Evolutionary conservation across 2,329 filamentous ascomycete species (phyloP), one percentile per base, ranked within the genome.

Genomic region (Paracoccidioides brasiliensis): DNA sequence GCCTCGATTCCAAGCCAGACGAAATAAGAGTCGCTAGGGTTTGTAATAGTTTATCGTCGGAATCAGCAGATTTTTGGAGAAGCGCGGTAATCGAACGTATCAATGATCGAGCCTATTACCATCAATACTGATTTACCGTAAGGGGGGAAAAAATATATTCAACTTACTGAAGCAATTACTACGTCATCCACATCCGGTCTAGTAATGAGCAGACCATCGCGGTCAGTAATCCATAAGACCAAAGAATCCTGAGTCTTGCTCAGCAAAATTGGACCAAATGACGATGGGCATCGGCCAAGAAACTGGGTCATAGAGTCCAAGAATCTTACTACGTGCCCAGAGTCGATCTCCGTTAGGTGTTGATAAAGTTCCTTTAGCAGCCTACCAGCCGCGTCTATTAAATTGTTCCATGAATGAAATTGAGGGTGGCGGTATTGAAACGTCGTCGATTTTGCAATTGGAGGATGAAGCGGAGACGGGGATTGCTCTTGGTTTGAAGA

Each of bases 341-440:
- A 62, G n/a, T 76, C 69, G 2, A 70, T 66, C 0, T 68, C 59
- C 8, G 72, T 63, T 7, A 77, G 66, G 0, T 71, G 64, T 1
- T 68, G 63, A 64, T 89, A 94, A 0, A 79, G 70, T 3, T 69
- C 69, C 8, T 70, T 68, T 45, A 91, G 71, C 0, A 80, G 71
- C 12, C 72, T 67, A 55, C 75, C 76, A 46, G 81, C 70, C 12
- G 85, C 76, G 45, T 76, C 77, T 64, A 90, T 86, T 0, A 94
- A 69, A 54, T 80, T 74, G 54, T 83, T 78, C 4, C 38, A 30
- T 45, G 10, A 32, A 33, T 28, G 33, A 32, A 15, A 33, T 42
- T 49, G 46, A 28, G 6, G 41, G 32, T 49, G 43, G 10, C 44
- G 44, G 40, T 33, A n/a, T 4, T 14, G 10, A 9, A 46, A 41